Evolutionary conservation across 2,329 filamentous ascomycete genomes (phyloP), one percentile per base, ranked within the genome.

Genomic region (Cladosporium sp.): DNA sequence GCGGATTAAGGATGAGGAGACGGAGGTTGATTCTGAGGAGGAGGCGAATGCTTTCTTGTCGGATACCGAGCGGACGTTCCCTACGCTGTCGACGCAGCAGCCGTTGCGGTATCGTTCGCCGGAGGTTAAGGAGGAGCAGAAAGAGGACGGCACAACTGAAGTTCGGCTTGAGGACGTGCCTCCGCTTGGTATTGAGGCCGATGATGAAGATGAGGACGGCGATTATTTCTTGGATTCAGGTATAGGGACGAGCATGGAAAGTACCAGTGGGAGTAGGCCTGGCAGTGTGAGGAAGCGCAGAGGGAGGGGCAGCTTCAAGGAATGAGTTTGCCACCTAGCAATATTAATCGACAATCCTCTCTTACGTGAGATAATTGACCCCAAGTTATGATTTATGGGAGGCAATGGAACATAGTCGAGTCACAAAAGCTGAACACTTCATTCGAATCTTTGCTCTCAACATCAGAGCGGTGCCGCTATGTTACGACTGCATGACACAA

Each of bases 191-290:
- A 8, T 53, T 16, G 51, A 53, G 14, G 68, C 64, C 0, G 74
- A 75, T 50, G 73, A 71, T 31, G 71, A 72, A 40, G 72, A 75
- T 19, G 72, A 74, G 46, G 73, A 72, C 38, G 71, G 71, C 43
- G 68, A 74, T 28, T 70, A 66, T 4, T 65, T 77, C 38, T 57
- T 74, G 1, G 72, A 77, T 56, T 75, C 72, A 2, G 75, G 75
- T 1, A 65, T 77, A 46, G 75, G 75, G 0, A 77, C 75, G 6
- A 76, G 74, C 53, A 58, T 77, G 60, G 74, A 77, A 59, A 72
- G 71, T 51, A 40, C 31, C 2, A 61, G 64, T n/a, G 42, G 54
- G 5, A 56, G 58, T 11, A 54, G 63, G 49, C 53, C 58, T 28
- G 64, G 66, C 13, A 68, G 66, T 41, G 58, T 67, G 46, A 56